Evolutionary conservation across 495 filamentous ascomycete species (phyloP).

Genomic region (Aspergillus cristatus): DNA sequence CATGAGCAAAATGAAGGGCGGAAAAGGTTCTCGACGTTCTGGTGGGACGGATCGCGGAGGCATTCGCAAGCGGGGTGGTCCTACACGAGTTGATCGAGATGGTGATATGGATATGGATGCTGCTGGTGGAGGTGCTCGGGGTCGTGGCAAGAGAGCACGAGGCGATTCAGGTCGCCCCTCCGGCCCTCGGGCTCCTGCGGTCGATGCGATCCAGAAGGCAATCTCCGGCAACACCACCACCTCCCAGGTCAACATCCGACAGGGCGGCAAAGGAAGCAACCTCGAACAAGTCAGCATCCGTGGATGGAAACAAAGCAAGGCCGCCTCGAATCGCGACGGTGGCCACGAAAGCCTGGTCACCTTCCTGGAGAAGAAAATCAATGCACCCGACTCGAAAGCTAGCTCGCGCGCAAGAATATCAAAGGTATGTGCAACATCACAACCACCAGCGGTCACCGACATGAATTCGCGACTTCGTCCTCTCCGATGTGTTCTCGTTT

Average conservation of each 20-base stretch:
- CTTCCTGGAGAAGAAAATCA: conserved; percentile 78
- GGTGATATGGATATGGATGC: conserved; percentile 76
- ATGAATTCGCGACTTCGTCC: conserved; percentile 41
- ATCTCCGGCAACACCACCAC: conserved; percentile 27
- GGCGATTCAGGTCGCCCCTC: conserved; percentile 26
- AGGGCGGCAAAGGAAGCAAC: conserved; percentile 11
- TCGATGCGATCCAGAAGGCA: conserved; percentile 33
- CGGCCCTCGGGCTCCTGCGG: conserved; percentile 16
- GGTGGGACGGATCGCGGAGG: conserved; percentile 46
- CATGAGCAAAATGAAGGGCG: conserved; percentile 25
- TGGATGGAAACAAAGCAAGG: conserved; percentile 73
- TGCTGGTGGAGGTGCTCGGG: conserved; percentile 19
- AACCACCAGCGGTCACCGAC: conserved; percentile 38
- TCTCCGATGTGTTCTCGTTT: conserved; percentile 48
- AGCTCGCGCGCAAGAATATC: conserved; percentile 55
- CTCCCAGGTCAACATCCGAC: conserved; percentile 33
- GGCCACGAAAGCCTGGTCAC: conserved; percentile 59
- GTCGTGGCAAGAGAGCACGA: conserved; percentile 28
- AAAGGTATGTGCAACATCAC: conserved; percentile 67
- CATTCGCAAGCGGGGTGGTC: conserved; percentile 57
- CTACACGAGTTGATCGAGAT: conserved; percentile 58
- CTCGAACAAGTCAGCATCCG: conserved; percentile 45
- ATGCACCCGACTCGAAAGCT: conserved; percentile 38
- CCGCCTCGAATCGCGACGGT: conserved; percentile 56
- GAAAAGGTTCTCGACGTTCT: conserved; percentile 23